Evolutionary conservation across 768 basidiomycete species (phyloP).

Genomic region (Hypsizygus marmoreus): DNA sequence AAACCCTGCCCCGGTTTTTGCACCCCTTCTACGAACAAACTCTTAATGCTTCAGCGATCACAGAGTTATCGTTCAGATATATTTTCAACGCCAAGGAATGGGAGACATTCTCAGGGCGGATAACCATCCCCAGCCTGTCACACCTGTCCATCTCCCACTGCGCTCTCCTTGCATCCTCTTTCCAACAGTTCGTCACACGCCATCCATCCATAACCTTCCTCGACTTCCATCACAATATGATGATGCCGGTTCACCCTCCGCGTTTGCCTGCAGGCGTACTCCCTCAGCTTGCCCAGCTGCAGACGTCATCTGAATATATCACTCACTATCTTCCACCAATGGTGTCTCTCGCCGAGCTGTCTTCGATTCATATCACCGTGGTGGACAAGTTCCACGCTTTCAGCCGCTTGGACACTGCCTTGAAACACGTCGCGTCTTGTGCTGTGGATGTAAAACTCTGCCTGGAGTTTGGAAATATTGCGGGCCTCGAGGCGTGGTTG

Average conservation of each 20-base stretch:
- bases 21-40: conserved; percentile 2
- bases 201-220: conserved; percentile 4
- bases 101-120: not conserved
- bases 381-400: conserved; percentile 1
- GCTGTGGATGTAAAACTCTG: not conserved
- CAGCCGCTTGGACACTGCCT: not conserved
- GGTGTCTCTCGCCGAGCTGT: not conserved
- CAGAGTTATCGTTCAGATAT: conserved; percentile 1
- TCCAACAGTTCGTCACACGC: conserved; percentile 1
- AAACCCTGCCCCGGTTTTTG: conserved; percentile 5
- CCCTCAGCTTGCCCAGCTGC: not conserved
- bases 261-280: not conserved
- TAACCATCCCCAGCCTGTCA: not conserved
- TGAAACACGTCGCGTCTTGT: not conserved
- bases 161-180: not conserved
- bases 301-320: conserved; percentile 4
- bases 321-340: not conserved
- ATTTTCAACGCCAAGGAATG: conserved; percentile 4
- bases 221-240: conserved; percentile 4
- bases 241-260: not conserved
- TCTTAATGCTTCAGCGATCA: conserved; percentile 4
- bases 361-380: not conserved
- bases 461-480: not conserved
- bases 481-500: conserved; percentile 5
- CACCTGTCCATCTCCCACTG: conserved; percentile 4